phyloP scores from a whole-genome alignment of 2,329 filamentous ascomycete species.

The Didymella lethalis region DNA sequence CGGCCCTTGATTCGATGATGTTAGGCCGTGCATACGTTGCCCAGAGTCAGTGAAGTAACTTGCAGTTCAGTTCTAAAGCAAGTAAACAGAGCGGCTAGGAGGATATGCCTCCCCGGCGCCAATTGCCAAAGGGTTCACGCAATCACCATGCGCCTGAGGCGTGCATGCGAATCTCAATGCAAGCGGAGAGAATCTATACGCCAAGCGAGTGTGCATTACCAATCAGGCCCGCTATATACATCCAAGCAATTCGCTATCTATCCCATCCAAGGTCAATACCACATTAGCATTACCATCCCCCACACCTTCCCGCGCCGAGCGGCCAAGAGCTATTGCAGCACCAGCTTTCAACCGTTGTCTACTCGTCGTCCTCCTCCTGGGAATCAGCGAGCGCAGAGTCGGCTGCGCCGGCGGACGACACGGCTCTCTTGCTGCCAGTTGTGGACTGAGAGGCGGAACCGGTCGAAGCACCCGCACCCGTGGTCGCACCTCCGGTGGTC shows the following conservation, averaged over 20 bases:
- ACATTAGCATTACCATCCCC: neutral
- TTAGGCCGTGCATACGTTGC: too few relatives aligned
- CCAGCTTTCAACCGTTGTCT: neutral
- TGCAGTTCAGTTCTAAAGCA: too few relatives aligned
- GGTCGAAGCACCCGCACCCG: conserved; percentile 5
- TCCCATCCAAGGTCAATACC: neutral
- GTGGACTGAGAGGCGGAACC: conserved; percentile 5
- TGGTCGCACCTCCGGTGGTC: neutral
- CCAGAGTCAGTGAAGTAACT: too few relatives aligned
- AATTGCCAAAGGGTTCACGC: too few relatives aligned
- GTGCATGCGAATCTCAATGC: too few relatives aligned
- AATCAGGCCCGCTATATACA: neutral
- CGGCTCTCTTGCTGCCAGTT: conserved; percentile 7
- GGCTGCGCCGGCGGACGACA: conserved; percentile 14
- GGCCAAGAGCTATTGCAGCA: too few relatives aligned
- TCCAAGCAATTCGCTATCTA: neutral
- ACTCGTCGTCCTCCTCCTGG: neutral
- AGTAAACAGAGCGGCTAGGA: too few relatives aligned
- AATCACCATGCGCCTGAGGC: too few relatives aligned
- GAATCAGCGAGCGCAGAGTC: conserved; percentile 6
- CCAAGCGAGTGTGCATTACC: neutral
- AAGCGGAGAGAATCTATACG: neutral
- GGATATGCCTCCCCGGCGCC: too few relatives aligned
- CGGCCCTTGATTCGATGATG: too few relatives aligned
- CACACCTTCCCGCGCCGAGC: neutral